Evolutionary conservation across 2,329 filamentous ascomycete genomes (phyloP).

Genomic region (Penicillium sp.): DNA sequence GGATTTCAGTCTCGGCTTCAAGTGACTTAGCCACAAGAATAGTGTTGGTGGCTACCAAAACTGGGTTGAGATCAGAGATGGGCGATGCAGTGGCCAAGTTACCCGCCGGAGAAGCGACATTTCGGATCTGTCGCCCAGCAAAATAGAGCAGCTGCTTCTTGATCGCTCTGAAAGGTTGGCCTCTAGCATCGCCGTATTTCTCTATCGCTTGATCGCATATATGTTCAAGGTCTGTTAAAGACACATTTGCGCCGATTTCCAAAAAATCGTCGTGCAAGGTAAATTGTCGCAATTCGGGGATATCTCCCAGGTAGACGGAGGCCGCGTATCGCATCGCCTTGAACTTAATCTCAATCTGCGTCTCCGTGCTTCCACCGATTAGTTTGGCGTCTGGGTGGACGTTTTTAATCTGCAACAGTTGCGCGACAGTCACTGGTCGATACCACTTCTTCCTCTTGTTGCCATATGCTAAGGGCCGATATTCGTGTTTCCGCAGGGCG

Average conservation of each 20-base stretch:
- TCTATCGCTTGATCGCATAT: constrained; percentile 77
- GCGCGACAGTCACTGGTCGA: constrained; percentile 78
- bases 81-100: constrained; percentile 93
- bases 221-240: constrained; percentile 83
- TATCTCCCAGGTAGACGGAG: constrained; percentile 91
- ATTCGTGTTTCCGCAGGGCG: constrained; percentile 74
- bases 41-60: constrained; percentile 83
- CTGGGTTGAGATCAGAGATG: constrained; percentile 93
- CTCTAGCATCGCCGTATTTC: constrained; percentile 68
- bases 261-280: constrained; percentile 74
- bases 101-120: constrained; percentile 94
- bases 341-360: constrained; percentile 98
- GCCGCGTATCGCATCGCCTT: constrained; percentile 87
- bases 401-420: constrained; percentile 88
- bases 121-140: constrained; percentile 90
- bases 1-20: constrained; percentile 73
- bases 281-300: constrained; percentile 82
- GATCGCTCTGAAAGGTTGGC: constrained; percentile 85
- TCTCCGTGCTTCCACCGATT: constrained; percentile 94
- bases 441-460: constrained; percentile 96
- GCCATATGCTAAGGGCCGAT: constrained; percentile 79
- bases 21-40: constrained; percentile 77
- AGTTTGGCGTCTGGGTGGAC: constrained; percentile 84
- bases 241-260: constrained; percentile 91
- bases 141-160: constrained; percentile 94